Percentiles rank a stretch among this genome's conserved stretches.
These are phyloP conservation scores for Podospora tetraspora DNA, from an alignment of 495 filamentous ascomycete genomes.

Conservation along the genomic window DNA sequence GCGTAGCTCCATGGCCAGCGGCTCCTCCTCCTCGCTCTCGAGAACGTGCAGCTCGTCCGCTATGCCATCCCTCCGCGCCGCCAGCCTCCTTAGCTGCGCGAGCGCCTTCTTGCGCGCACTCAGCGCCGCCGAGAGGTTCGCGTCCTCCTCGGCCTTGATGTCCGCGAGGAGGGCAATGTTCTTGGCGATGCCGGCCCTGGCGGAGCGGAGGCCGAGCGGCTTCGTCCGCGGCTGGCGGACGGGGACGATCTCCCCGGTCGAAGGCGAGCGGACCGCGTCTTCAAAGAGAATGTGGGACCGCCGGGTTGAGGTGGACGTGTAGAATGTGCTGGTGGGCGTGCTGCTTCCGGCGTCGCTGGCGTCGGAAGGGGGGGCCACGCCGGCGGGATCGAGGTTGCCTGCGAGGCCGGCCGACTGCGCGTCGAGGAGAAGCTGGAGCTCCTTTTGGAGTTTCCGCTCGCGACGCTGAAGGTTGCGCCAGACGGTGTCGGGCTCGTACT, in stretches of 20 bases:
- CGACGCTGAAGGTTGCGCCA: constrained; percentile 39
- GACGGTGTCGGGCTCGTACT: constrained; percentile 30
- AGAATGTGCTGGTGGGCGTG: constrained; percentile 30
- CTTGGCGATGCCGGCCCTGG: constrained; percentile 63
- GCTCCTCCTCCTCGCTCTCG: constrained; percentile 36
- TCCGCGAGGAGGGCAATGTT: constrained; percentile 67
- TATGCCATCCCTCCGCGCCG: constrained; percentile 45
- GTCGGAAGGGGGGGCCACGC: constrained; percentile 7
- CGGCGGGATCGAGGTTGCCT: constrained; percentile 24
- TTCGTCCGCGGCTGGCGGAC: constrained; percentile 58
- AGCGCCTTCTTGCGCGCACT: constrained; percentile 54
- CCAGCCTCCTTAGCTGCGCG: constrained; percentile 55
- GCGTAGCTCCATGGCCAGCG: constrained; percentile 55
- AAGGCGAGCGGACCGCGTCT: constrained; percentile 22
- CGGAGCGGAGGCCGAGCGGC: constrained; percentile 55
- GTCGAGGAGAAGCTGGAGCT: constrained; percentile 77
- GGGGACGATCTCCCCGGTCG: constrained; percentile 46
- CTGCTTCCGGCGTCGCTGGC: constrained; percentile 34
- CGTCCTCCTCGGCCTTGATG: constrained; percentile 66
- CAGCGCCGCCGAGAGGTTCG: constrained; percentile 53
- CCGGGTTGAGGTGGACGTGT: constrained; percentile 7
- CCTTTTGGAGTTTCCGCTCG: constrained; percentile 60
- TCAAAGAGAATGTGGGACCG: constrained; percentile 26
- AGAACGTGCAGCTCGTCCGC: constrained; percentile 37
- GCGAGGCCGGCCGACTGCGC: constrained; percentile 72